Base-by-base conservation (phyloP, 768 basidiomycete genomes). In the Multifurca ochricompacta region DNA sequence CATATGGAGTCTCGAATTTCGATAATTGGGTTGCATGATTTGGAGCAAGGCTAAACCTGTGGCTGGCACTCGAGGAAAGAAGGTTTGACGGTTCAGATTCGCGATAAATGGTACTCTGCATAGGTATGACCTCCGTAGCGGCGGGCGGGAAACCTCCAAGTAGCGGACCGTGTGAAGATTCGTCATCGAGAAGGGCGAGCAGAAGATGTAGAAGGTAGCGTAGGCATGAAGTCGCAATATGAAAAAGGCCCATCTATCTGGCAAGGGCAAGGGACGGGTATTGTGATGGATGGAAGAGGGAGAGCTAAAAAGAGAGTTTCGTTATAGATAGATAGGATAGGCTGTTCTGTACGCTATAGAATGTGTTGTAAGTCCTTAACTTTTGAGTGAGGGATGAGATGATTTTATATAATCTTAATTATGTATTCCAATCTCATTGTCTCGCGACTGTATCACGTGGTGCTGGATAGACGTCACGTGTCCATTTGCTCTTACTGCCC, bases 151-250 rank as follows among this genome's bases (percentile, higher is more conserved):
- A 52, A 10, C 45, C 34, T 10, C 56, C 56, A 18, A 57, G 56
- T 32, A 57, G 50, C 3, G 56, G 56, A 13, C 56, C 56, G 8
- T 52, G 56, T 47, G 56, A 57, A 42, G 44, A 14, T 6, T 52
- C 51, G 45, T 56, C 55, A 19, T 57, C 56, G 39, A 57, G 56
- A 14, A 58, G 48, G 48, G 57, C 28, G 4, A 58, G 54, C 36
- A 58, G 41, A 40, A 56, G 57, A 4, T 56, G 57, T 8, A 58
- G 57, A 49, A 59, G 57, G 7, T 56, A 51, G 28, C 54, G 58
- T 6, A 59, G 39, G 37, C 54, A 56, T 18, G 54, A 51, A 10
- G 48, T 34, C 2, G 54, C 58, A 10, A 59, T 43, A 27, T 51
- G 49, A 30, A 59, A 47, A 9, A 59, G 54, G 10, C 54, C 54